These are phyloP conservation scores for Agaricus subrufescens DNA, from an alignment of 768 basidiomycete genomes.

Conservation along the genomic window DNA sequence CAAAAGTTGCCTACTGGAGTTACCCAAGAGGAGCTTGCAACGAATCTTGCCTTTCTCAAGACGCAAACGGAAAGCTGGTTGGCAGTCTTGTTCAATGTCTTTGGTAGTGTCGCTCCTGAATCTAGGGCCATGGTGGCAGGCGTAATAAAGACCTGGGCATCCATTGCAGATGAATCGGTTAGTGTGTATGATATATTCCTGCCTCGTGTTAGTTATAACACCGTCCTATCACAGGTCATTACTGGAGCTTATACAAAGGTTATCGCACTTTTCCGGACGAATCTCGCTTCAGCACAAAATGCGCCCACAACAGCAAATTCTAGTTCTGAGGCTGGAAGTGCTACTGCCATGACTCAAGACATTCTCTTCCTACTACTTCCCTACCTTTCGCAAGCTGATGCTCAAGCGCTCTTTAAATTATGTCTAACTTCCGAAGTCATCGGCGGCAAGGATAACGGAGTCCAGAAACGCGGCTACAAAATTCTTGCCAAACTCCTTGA, in stretches of 20 bases:
- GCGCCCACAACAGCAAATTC: conserved; percentile 23
- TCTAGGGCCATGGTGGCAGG: conserved; percentile 76
- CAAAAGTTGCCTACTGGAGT: conserved; percentile 31
- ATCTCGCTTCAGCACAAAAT: conserved; percentile 40
- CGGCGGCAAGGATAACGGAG: conserved; percentile 73
- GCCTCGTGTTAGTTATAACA: neutral
- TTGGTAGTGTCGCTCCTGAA: conserved; percentile 77
- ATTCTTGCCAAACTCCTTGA: conserved; percentile 74
- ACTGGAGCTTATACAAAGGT: conserved; percentile 69
- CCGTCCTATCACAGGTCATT: neutral
- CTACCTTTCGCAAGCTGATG: conserved; percentile 58
- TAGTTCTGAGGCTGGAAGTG: conserved; percentile 36
- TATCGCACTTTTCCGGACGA: conserved; percentile 61
- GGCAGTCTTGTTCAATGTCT: conserved; percentile 95
- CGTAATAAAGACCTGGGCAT: conserved; percentile 83
- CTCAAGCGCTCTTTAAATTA: conserved; percentile 60
- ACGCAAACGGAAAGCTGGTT: conserved; percentile 89
- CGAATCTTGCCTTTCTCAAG: conserved; percentile 68
- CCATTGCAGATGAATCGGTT: conserved; percentile 71
- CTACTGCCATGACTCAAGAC: conserved; percentile 70
- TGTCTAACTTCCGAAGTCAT: conserved; percentile 68
- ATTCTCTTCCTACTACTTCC: conserved; percentile 83
- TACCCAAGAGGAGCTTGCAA: conserved; percentile 52
- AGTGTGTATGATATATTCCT: conserved; percentile 10
- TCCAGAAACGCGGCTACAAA: conserved; percentile 96